Conservation (phyloP, 305 asterid genomes). For the Fraxinus dipetala region DNA sequence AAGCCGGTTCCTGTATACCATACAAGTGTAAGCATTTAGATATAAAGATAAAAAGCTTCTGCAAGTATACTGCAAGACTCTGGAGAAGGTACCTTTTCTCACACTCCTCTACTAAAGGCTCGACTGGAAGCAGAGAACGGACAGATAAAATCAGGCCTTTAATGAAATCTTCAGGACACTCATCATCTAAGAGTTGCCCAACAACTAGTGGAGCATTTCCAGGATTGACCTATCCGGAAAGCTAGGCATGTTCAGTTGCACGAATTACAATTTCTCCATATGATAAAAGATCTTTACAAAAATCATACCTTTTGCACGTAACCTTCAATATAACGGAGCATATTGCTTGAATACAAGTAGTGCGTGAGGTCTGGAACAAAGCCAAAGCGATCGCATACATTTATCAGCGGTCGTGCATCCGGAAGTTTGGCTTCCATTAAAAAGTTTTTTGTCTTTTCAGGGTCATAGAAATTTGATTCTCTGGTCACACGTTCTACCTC, state of each 20-base stretch:
- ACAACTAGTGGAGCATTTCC: slow-evolving; percentile 99
- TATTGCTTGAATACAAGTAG: slow-evolving; percentile 73
- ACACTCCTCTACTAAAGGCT: slow-evolving; percentile 97
- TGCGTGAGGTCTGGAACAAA: slow-evolving; percentile 61
- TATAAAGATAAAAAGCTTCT: slow-evolving; percentile 2
- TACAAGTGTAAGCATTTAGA: slow-evolving; percentile 20
- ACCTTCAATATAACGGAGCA: slow-evolving; percentile 99
- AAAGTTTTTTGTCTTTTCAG: slow-evolving; percentile 95
- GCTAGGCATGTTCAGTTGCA: slow-evolving; percentile 25
- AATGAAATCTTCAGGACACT: slow-evolving; percentile 97
- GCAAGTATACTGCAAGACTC: neutral
- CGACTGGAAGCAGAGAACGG: slow-evolving; percentile 99
- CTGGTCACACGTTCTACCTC: slow-evolving; percentile 99
- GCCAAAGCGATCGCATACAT: slow-evolving; percentile 82
- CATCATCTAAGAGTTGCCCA: slow-evolving; percentile 97
- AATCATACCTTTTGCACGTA: slow-evolving; percentile 55
- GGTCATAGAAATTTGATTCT: slow-evolving; percentile 91
- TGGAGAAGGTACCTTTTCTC: slow-evolving; percentile 69
- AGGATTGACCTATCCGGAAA: slow-evolving; percentile 76
- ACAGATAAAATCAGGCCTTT: slow-evolving; percentile 96
- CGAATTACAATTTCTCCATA: neutral
- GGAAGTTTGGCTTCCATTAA: slow-evolving; percentile 99
- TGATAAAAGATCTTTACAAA: neutral
- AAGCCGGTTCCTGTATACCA: slow-evolving; percentile 82
- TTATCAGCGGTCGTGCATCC: slow-evolving; percentile 95